Evolutionary conservation across 768 basidiomycete genomes (phyloP), one percentile per base, ranked within the genome.

Genomic region (Sarcodon aspratus): DNA sequence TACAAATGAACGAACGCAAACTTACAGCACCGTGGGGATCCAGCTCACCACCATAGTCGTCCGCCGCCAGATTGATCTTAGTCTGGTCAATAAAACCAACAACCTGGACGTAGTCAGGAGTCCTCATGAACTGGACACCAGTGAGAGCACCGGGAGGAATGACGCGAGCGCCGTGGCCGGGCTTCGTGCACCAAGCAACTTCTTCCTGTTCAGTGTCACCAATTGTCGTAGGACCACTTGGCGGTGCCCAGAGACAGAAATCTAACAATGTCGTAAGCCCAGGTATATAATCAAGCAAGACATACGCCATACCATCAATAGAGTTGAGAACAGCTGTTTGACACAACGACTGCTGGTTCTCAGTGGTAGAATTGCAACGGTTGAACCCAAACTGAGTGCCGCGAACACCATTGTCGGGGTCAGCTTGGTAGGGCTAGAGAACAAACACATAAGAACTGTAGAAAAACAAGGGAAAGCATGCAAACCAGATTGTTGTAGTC

Each of bases 121-220:
- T 81, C 51, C 64, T 68, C 54, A 82, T 71, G 59, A 73, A 70
- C 64, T 89, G 85, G 0, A 85, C 68, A 48, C 83, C 86, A 2
- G 62, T 61, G 33, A 89, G 62, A 33, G 84, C 72, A 15, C 80
- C 81, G 0, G 59, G 63, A n/a, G 84, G 85, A 33, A 91, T 85
- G 47, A 82, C 58, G 50, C 89, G 82, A 3, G 84, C 79, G 2
- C 88, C 88, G 48, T 74, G 76, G 6, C 76, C 76, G 1, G 72
- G 71, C 60, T 82, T 78, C n/a, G 79, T 77, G 66, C 86, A 92
- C 74, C 77, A 92, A 1, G 85, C 78, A 9, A 91, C 82, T 57
- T 78, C 79, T 59, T 78, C 68, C 37, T 74, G 79, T 59, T 92
- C 89, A 2, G 74, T 74, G 51, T 83, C 71, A 33, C 73, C 81